Conservation (phyloP, 1,284 basidiomycete genomes). For the Phenoliferia sp. region DNA sequence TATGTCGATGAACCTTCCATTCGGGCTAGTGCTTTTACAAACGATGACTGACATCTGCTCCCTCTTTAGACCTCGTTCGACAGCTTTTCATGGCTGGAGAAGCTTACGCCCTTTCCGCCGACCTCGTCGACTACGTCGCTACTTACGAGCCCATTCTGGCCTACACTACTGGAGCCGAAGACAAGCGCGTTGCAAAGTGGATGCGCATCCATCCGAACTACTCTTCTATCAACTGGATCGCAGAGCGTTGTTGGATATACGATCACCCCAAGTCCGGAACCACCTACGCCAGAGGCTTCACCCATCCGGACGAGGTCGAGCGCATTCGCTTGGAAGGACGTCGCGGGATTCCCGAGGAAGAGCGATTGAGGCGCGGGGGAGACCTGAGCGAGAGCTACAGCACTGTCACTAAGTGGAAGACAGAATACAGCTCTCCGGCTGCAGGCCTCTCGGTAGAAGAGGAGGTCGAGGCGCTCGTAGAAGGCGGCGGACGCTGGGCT, state of each 20-base stretch:
- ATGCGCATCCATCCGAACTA: slow-evolving; percentile 81
- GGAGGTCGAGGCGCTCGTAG: slow-evolving; percentile 85
- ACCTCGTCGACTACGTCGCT: slow-evolving; percentile 83
- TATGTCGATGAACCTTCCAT: slow-evolving; percentile 38
- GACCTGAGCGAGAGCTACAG: slow-evolving; percentile 52
- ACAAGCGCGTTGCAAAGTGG: slow-evolving; percentile 91
- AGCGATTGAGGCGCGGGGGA: slow-evolving; percentile 34
- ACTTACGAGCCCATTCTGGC: slow-evolving; percentile 63
- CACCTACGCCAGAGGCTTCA: slow-evolving; percentile 86
- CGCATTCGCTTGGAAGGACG: slow-evolving; percentile 53
- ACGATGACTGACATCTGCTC: not conserved
- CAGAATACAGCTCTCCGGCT: slow-evolving; percentile 67
- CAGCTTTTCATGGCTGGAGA: slow-evolving; percentile 96
- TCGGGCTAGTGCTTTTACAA: not conserved
- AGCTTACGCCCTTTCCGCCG: slow-evolving; percentile 84
- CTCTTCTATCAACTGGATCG: slow-evolving; percentile 74
- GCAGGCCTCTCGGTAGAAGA: slow-evolving; percentile 63
- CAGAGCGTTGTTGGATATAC: slow-evolving; percentile 96
- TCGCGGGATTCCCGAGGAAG: slow-evolving; percentile 41
- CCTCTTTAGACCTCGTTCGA: slow-evolving; percentile 66
- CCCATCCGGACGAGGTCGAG: slow-evolving; percentile 87
- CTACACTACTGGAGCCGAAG: slow-evolving; percentile 78
- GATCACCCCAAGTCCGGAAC: slow-evolving; percentile 92
- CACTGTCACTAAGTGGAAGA: slow-evolving; percentile 78
- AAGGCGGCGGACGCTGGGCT: slow-evolving; percentile 57